Evolutionary conservation across 2,329 filamentous ascomycete species (phyloP).

Genomic region (Fusarium citri): DNA sequence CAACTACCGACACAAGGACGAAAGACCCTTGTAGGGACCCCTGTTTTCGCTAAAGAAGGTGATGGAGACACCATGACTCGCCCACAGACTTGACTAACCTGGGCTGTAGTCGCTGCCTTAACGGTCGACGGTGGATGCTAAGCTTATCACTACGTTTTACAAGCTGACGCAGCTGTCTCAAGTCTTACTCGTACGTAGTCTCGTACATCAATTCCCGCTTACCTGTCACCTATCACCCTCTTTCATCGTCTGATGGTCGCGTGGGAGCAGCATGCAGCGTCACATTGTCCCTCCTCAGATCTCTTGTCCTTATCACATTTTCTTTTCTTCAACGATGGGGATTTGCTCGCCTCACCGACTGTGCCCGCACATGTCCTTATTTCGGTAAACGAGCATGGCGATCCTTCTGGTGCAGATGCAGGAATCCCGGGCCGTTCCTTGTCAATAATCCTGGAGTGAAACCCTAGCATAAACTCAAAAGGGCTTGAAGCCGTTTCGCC

Average conservation of each 20-base stretch:
- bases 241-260: not conserved
- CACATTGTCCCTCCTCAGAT: not conserved
- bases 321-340: not conserved
- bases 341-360: not conserved
- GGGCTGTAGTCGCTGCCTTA: not conserved
- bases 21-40: not conserved
- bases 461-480: constrained; percentile 5
- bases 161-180: not conserved
- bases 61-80: constrained; percentile 16
- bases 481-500: constrained; percentile 17
- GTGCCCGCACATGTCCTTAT: not conserved
- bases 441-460: constrained; percentile 12
- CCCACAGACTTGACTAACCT: not conserved
- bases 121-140: not conserved
- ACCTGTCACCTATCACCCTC: not conserved
- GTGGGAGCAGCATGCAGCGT: not conserved
- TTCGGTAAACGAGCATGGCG: not conserved
- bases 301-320: not conserved
- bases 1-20: not conserved
- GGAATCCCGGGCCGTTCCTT: constrained; percentile 27
- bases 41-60: not conserved
- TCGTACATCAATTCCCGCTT: not conserved
- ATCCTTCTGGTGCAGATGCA: not conserved
- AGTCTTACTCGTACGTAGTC: not conserved
- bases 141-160: not conserved